Base-by-base conservation (phyloP, 208 protist genomes). In the Herpetomonas samuelpessoai region DNA sequence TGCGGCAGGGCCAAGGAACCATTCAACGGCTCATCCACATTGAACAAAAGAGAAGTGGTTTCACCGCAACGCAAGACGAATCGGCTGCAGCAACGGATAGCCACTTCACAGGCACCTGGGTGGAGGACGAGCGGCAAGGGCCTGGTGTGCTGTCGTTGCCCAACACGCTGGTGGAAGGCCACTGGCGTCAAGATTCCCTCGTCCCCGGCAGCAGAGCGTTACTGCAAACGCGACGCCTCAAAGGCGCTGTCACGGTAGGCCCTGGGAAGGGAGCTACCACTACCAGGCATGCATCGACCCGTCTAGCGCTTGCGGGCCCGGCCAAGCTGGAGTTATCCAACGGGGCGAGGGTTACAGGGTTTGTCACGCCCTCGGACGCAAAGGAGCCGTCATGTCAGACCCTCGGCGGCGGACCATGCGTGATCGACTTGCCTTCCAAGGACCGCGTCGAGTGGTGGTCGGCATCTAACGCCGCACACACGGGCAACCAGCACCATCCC, bases 401-500 rank as follows among this genome's bases (percentile, higher is more conserved):
- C 9, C 35, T 41, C 35, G 35, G 35, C 14, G 35, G 35, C 14
- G 35, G 35, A 14, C 35, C 35, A 18, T 41, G 35, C 35, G 35
- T 14, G 29, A 51, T 88, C 2, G 67, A 72, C 27, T 66, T 87
- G 26, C 48, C 70, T 0, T 71, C 68, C 16, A 71, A 74, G 4
- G 83, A 88, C 59, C 71, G 72, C 35, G 62, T 91, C 2, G 79
- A 87, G 62, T 87, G 84, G 80, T 57, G 79, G 4, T 55, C 60
- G 25, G 25, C 57, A 7, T 9, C 46, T 2, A 28, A 19, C 6
- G 4, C 45, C 4, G 45, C 9, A 21, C 45, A 21, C 45, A 49
- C 18, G 45, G 38, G 16, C 45, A 21, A 4, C n/a, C n/a, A 6
- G 45, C 9, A 6, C 7, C 25, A 14, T 9, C 28, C 38, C n/a